Base-by-base conservation (phyloP, 169 alveolate genomes). In the Cryptosporidium parvum region DNA sequence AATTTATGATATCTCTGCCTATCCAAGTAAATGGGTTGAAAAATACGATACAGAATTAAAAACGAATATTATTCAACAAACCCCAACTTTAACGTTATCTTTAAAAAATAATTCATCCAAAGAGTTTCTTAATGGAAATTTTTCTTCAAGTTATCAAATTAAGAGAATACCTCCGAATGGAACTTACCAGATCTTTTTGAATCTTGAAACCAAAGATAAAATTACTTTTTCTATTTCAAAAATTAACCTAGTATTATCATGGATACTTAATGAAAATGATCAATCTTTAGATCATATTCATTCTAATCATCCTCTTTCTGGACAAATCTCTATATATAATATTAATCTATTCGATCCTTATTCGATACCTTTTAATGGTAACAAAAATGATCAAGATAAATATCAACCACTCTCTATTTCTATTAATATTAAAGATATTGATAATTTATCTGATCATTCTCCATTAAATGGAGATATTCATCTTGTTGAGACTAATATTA, bases 1-100 rank as follows among this genome's bases (percentile, higher is more conserved):
- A 5, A 61, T 80, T 14, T 65, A 23, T n/a, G 68, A 80, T 35
- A 44, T 80, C 21, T 80, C 89, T 42, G 48, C 75, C 4, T 7
- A 29, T 80, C 75, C 89, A 42, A 62, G 89, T 31, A 80, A 80
- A n/a, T 80, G 89, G 89, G 39, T 80, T n/a, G 75, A 61, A 16
- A 65, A 48, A 12, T 37, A 33, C 18, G 10, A 26, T 0, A 29
- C 52, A 8, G 48, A 67, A 29, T n/a, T 37, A 8, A 33, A 67
- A 23, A 18, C 59, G 18, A 48, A 21, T 44, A 70, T 23, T 1
- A 39, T 29, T 26, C 45, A 70, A 26, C 10, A 16, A 23, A 23
- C 35, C 4, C 65, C 84, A 12, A n/a, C 26, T 52, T 23, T 70
- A 44, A 70, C 44, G 5, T n/a, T 42, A 44, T 45, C 39, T 5